These are phyloP conservation scores for Verticillium longisporum DNA, from an alignment of 2,329 filamentous ascomycete species.

Conservation along the genomic window DNA sequence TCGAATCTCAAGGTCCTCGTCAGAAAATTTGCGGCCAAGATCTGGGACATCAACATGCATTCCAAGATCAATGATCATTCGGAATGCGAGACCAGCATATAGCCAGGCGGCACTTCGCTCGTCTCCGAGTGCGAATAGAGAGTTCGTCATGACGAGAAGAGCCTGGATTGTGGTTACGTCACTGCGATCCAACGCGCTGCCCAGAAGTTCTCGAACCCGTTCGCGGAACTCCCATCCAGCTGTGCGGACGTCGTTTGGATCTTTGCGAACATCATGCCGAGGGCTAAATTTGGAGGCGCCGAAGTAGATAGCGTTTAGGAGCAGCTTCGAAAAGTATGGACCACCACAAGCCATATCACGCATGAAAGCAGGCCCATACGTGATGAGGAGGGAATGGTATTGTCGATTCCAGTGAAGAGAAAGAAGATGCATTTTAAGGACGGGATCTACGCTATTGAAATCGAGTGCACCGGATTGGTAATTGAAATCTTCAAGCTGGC, in stretches of 20 bases:
- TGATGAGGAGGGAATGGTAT: constrained; percentile 38
- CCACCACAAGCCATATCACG: constrained; percentile 45
- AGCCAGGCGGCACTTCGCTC: constrained; percentile 48
- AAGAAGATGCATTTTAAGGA: constrained; percentile 43
- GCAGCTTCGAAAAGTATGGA: constrained; percentile 48
- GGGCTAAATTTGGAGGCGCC: constrained; percentile 37
- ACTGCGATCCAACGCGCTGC: constrained; percentile 36
- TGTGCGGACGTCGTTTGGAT: constrained; percentile 36
- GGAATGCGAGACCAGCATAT: constrained; percentile 49
- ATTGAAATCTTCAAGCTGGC: constrained; percentile 42
- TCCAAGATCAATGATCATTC: constrained; percentile 47
- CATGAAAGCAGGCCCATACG: constrained; percentile 47
- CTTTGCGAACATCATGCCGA: constrained; percentile 34
- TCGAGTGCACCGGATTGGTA: constrained; percentile 37
- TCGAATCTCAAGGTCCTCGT: constrained; percentile 37
- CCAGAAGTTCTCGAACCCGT: constrained; percentile 38
- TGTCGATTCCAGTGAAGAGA: constrained; percentile 47
- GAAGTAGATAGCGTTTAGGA: constrained; percentile 49
- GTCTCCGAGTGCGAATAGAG: constrained; percentile 41
- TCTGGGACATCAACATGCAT: constrained; percentile 37
- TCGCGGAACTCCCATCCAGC: constrained; percentile 40
- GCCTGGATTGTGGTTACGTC: constrained; percentile 49
- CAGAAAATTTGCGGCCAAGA: constrained; percentile 26
- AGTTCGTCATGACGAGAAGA: constrained; percentile 42
- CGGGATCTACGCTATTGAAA: constrained; percentile 47